These are phyloP conservation scores for Talinum fruticosum DNA, from an alignment of 148 eudicot genomes.

Conservation along the genomic window DNA sequence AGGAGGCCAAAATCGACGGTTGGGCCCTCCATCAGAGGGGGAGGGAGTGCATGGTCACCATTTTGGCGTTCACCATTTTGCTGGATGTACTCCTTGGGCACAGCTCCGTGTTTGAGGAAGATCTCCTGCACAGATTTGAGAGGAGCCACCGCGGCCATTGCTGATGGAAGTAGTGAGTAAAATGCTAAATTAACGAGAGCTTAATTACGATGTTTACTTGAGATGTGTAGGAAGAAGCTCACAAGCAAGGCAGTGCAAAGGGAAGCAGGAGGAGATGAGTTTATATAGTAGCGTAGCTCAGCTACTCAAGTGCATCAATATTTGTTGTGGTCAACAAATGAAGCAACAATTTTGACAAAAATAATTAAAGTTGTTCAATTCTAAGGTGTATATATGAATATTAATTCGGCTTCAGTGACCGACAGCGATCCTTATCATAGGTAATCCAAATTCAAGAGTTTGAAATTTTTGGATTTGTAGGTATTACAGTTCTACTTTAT, in stretches of 20 bases:
- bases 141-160: neutral
- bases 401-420: too few species aligned
- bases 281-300: neutral
- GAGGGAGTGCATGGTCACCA: neutral
- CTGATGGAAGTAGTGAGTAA: neutral
- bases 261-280: neutral
- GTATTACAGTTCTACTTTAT: too few species aligned
- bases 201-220: neutral
- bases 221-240: neutral
- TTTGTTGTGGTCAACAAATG: too few species aligned
- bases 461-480: too few species aligned
- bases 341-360: too few species aligned
- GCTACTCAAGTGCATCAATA: too few species aligned
- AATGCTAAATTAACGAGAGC: too few species aligned
- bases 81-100: neutral
- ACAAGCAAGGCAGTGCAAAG: neutral
- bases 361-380: too few species aligned
- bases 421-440: too few species aligned
- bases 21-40: conserved; percentile 11
- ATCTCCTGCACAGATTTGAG: neutral
- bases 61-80: neutral
- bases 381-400: too few species aligned
- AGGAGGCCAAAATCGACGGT: conserved; percentile 4
- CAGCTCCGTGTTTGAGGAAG: neutral
- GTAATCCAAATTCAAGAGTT: too few species aligned